Evolutionary conservation across 2,329 filamentous ascomycete species (phyloP).

Genomic region (Pseudogymnoascus sp.): DNA sequence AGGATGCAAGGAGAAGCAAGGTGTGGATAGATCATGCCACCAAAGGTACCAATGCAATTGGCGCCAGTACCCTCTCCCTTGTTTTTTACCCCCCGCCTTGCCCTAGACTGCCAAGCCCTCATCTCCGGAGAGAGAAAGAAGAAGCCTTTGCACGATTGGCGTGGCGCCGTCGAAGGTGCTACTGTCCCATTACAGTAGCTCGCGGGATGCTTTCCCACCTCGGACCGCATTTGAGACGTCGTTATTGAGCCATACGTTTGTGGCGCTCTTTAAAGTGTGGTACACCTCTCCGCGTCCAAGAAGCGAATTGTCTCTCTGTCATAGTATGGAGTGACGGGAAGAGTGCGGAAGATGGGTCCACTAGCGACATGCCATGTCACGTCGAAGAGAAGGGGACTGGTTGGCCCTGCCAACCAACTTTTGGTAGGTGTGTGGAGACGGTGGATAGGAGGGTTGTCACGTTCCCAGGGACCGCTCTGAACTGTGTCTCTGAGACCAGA

Average conservation of each 20-base stretch:
- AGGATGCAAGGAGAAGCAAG: not conserved
- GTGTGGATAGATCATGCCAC: not conserved
- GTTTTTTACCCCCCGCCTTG: not conserved
- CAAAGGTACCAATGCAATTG: not conserved
- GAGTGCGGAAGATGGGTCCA: slow-evolving; percentile 1
- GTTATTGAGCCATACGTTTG: not conserved
- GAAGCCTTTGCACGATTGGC: slow-evolving; percentile 4
- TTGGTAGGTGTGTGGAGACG: not conserved
- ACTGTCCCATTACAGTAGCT: slow-evolving; percentile 3
- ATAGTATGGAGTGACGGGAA: not conserved
- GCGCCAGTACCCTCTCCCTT: slow-evolving; percentile 2
- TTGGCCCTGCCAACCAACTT: not conserved
- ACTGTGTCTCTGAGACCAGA: not conserved
- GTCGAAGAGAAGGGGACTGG: slow-evolving; percentile 1
- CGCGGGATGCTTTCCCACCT: not conserved
- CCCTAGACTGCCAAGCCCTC: not conserved
- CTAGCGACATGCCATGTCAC: slow-evolving; percentile 4
- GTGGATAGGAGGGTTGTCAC: not conserved
- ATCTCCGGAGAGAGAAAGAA: not conserved
- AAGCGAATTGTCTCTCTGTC: not conserved
- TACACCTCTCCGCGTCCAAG: not conserved
- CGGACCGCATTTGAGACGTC: not conserved
- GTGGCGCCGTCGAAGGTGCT: not conserved
- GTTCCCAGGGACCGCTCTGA: slow-evolving; percentile 2
- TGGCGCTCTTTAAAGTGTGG: not conserved